Evolutionary conservation across 2,329 filamentous ascomycete genomes (phyloP).

Genomic region (Epichloe gansuensis): DNA sequence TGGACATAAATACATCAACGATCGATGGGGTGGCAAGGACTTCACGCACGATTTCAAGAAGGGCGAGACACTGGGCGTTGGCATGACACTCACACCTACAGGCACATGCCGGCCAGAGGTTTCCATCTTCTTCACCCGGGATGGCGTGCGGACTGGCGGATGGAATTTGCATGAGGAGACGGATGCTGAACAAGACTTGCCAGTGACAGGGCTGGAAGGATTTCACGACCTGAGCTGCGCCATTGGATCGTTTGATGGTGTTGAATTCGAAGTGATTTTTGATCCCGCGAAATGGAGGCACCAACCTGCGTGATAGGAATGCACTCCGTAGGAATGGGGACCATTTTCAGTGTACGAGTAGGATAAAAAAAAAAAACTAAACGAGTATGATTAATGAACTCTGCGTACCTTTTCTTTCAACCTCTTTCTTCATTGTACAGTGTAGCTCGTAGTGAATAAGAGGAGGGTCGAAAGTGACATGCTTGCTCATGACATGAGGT

Average conservation of each 20-base stretch:
- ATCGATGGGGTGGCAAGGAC: conserved; percentile 57
- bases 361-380: too few relatives aligned
- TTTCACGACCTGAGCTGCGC: conserved; percentile 58
- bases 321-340: too few relatives aligned
- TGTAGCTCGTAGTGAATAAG: too few relatives aligned
- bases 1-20: conserved; percentile 62
- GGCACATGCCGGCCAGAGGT: conserved; percentile 17
- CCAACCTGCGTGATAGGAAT: conserved; percentile 1
- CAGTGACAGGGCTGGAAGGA: conserved; percentile 55
- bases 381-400: too few relatives aligned
- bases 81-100: conserved; percentile 45
- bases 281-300: conserved; percentile 47
- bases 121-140: conserved; percentile 52
- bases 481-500: too few relatives aligned
- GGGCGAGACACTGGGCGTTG: conserved; percentile 58
- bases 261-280: conserved; percentile 55
- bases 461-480: too few relatives aligned
- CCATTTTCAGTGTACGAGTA: too few relatives aligned
- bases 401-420: too few relatives aligned
- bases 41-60: conserved; percentile 52
- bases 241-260: conserved; percentile 56
- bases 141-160: conserved; percentile 44
- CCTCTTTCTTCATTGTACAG: too few relatives aligned
- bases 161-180: conserved; percentile 69
- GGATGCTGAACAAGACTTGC: conserved; percentile 48